Conservation (phyloP, 768 basidiomycete species). For the Tulasnella calospora region DNA sequence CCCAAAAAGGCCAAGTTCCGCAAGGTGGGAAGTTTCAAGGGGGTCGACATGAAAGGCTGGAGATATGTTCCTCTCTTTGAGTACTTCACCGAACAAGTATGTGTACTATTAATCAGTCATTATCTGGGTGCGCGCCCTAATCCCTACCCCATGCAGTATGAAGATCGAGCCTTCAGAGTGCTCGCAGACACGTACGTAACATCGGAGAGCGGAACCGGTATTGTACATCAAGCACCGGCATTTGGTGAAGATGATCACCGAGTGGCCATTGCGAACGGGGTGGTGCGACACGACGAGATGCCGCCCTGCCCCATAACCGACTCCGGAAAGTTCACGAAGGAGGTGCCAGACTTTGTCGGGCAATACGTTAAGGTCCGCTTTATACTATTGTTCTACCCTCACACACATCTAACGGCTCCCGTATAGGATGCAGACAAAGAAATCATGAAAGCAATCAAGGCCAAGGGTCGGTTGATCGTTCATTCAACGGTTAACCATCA, state of each 20-base stretch:
- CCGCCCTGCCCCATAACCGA: conserved; percentile 97
- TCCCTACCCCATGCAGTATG: conserved; percentile 51
- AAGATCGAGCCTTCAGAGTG: conserved; percentile 86
- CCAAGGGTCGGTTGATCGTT: conserved; percentile 79
- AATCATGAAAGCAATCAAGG: conserved; percentile 86
- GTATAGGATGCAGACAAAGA: conserved; percentile 83
- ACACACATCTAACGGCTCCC: not conserved
- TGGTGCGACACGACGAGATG: conserved; percentile 82
- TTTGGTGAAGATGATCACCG: conserved; percentile 99
- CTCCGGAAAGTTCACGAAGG: conserved; percentile 75
- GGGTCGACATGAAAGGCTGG: conserved; percentile 93
- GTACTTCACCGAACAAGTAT: conserved; percentile 90
- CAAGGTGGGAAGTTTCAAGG: conserved; percentile 81
- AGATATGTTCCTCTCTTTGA: conserved; percentile 91
- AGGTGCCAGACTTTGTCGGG: conserved; percentile 86
- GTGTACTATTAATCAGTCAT: not conserved
- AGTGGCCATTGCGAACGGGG: conserved; percentile 75
- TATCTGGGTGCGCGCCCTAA: conserved; percentile 8
- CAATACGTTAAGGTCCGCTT: conserved; percentile 75
- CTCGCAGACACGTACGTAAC: conserved; percentile 91
- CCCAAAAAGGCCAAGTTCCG: conserved; percentile 96
- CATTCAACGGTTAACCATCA: conserved; percentile 83
- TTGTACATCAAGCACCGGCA: conserved; percentile 97
- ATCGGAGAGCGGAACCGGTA: conserved; percentile 88
- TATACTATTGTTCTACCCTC: not conserved